A percentile compares a stretch with the other conserved stretches of the same genome.
phyloP scores from a whole-genome alignment of 2,329 filamentous ascomycete species.

The Atkinsonella hypoxylon region DNA sequence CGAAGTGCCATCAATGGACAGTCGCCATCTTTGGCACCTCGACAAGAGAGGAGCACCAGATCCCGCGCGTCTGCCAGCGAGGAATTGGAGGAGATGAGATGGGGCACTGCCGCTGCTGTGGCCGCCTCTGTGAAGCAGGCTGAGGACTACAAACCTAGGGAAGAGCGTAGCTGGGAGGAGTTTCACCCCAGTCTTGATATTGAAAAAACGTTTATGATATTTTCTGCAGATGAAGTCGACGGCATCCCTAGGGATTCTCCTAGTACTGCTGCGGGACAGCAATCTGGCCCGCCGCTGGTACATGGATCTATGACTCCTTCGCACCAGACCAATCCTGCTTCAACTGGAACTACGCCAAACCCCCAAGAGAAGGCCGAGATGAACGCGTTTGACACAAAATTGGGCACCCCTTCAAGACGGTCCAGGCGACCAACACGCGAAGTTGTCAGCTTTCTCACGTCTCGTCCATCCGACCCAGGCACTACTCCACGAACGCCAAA shows the following conservation, averaged over 20 bases:
- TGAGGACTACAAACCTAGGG: constrained; percentile 93
- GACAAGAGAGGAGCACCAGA: constrained; percentile 45
- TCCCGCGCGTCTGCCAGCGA: constrained; percentile 40
- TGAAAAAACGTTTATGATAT: constrained; percentile 65
- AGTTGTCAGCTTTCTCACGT: constrained; percentile 40
- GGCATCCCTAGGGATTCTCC: constrained; percentile 40
- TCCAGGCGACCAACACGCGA: constrained; percentile 37
- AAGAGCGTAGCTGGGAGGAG: constrained; percentile 95
- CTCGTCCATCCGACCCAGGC: constrained; percentile 31
- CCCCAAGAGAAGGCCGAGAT: constrained; percentile 20
- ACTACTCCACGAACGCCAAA: constrained; percentile 44
- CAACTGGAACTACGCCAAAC: constrained; percentile 31
- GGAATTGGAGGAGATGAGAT: constrained; percentile 52
- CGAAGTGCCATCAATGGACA: constrained; percentile 29
- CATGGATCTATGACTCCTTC: constrained; percentile 35
- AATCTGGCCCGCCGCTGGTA: constrained; percentile 15
- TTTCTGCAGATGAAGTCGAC: constrained; percentile 76
- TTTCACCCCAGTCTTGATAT: constrained; percentile 95
- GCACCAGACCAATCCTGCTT: constrained; percentile 31
- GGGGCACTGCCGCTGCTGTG: constrained; percentile 78
- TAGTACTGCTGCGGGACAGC: constrained; percentile 22
- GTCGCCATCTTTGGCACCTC: constrained; percentile 33
- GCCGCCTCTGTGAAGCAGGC: constrained; percentile 80
- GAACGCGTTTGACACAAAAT: constrained; percentile 19
- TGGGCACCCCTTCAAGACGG: constrained; percentile 22